Percentiles rank a stretch among this genome's conserved stretches.
Conservation (phyloP, 352 stramenopile species). For the Pythium coloratum region DNA sequence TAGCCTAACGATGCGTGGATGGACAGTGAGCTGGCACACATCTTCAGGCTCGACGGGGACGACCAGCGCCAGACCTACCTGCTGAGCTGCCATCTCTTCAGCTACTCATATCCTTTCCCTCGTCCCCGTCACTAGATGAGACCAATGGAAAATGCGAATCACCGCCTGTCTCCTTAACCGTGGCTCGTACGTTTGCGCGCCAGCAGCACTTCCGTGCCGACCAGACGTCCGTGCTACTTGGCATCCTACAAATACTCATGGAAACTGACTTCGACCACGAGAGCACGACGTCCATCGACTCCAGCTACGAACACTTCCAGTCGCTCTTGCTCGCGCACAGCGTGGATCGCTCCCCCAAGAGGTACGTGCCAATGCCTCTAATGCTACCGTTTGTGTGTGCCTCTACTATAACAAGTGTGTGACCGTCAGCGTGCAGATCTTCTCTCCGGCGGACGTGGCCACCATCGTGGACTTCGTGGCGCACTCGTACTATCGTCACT, state of each 20-base stretch:
- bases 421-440: constrained; percentile 50
- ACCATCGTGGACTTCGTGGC: constrained; percentile 72
- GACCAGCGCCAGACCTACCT: constrained; percentile 49
- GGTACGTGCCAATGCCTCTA: constrained; percentile 24
- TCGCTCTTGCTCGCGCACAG: constrained; percentile 59
- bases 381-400: too few relatives aligned
- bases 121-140: not conserved
- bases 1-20: not conserved
- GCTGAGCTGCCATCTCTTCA: constrained; percentile 56
- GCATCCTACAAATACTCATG: constrained; percentile 70
- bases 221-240: constrained; percentile 69
- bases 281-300: constrained; percentile 48
- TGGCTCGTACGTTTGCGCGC: constrained; percentile 52
- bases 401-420: not conserved
- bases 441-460: constrained; percentile 47
- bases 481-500: constrained; percentile 81
- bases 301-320: constrained; percentile 67
- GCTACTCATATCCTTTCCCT: constrained; percentile 64
- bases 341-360: constrained; percentile 68
- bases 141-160: not conserved
- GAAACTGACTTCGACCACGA: constrained; percentile 44
- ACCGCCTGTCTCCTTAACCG: constrained; percentile 5
- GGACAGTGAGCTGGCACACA: constrained; percentile 41
- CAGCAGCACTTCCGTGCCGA: constrained; percentile 52
- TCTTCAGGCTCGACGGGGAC: constrained; percentile 46